These are phyloP conservation scores for Parmelia sp. DNA, from an alignment of 495 filamentous ascomycete genomes.

Conservation along the genomic window DNA sequence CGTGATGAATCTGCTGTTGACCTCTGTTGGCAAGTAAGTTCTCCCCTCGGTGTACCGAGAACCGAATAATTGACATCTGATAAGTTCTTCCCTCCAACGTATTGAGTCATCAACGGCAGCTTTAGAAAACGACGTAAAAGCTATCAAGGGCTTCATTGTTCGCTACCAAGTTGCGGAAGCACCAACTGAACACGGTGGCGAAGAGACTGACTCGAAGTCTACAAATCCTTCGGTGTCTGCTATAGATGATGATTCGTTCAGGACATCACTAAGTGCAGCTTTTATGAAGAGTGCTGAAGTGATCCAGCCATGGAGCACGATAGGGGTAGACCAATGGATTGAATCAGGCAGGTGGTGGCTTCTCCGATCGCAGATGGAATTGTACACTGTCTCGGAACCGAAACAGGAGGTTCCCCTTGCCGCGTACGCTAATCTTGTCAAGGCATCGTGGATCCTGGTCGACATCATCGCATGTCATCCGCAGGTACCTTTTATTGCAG, in stretches of 20 bases:
- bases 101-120: conserved; percentile 21
- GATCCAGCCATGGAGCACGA: conserved; percentile 28
- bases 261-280: conserved; percentile 13
- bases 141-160: conserved; percentile 20
- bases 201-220: background rate
- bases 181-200: too few relatives aligned
- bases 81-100: conserved; percentile 29
- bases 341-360: conserved; percentile 33
- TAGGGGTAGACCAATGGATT: conserved; percentile 33
- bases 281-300: conserved; percentile 26
- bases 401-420: conserved; percentile 7
- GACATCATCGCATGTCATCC: conserved; percentile 19
- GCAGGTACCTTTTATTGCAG: conserved; percentile 4
- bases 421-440: conserved; percentile 27
- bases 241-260: conserved; percentile 12
- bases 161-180: background rate
- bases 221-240: conserved; percentile 5
- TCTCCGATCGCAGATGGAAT: conserved; percentile 24
- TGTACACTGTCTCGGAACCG: background rate
- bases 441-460: conserved; percentile 30
- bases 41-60: background rate
- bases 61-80: background rate
- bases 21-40: conserved; percentile 25
- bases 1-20: conserved; percentile 28
- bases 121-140: conserved; percentile 22